Percentiles rank a stretch among this genome's conserved stretches.
Conservation (phyloP, 2,329 filamentous ascomycete species). For the Fusarium equiseti region DNA sequence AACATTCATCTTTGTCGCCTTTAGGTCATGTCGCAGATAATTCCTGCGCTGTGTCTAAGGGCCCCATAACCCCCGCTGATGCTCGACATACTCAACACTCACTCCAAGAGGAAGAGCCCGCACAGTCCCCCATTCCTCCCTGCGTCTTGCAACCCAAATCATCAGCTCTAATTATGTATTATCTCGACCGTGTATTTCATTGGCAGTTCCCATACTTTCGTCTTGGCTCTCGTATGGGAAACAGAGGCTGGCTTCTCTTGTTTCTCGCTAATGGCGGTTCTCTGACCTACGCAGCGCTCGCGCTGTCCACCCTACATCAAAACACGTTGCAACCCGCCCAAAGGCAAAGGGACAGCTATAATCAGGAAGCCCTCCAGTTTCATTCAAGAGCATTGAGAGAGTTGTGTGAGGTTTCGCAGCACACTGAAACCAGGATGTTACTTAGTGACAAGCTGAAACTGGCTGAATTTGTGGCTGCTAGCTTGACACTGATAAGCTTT, state of each 20-base stretch:
- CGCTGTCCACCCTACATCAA: not conserved
- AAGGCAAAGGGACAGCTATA: not conserved
- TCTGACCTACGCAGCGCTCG: not conserved
- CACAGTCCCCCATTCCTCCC: not conserved
- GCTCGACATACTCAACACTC: not conserved
- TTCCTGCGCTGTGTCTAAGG: too few relatives aligned
- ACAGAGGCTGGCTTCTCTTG: not conserved
- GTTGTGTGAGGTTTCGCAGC: not conserved
- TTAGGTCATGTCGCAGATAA: accelerated
- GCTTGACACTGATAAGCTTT: not conserved
- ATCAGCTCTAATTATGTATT: not conserved
- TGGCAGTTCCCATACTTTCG: not conserved
- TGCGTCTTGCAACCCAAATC: not conserved
- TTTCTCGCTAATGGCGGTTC: not conserved
- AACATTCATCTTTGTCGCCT: not conserved
- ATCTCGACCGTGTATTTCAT: not conserved
- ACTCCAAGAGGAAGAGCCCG: not conserved
- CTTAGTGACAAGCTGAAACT: not conserved
- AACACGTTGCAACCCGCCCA: not conserved
- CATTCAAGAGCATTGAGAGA: not conserved
- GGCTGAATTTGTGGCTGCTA: not conserved
- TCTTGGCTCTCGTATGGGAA: not conserved
- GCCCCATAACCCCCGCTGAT: too few relatives aligned
- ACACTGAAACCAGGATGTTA: not conserved
- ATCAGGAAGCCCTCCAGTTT: not conserved